phyloP scores from a whole-genome alignment of 805 yeast species.

The Aciculoconidium aculeatum region DNA sequence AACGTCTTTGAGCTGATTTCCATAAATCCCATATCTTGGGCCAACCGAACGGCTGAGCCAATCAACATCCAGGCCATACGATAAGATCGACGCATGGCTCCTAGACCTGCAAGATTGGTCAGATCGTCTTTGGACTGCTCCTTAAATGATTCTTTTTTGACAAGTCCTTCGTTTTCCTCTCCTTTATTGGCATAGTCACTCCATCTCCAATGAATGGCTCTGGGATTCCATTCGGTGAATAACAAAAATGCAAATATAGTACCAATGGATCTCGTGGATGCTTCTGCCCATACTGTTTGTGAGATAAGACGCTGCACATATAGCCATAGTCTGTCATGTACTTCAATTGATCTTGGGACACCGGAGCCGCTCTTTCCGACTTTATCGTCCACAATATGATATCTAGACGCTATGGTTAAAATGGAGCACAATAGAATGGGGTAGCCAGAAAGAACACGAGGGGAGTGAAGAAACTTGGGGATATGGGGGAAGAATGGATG shows the following conservation, averaged over 20 bases:
- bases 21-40: slow-evolving; percentile 81
- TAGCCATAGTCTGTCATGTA: slow-evolving; percentile 80
- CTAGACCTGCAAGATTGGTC: slow-evolving; percentile 59
- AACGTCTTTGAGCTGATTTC: slow-evolving; percentile 68
- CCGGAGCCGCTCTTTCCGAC: slow-evolving; percentile 13
- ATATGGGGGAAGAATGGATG: slow-evolving; percentile 89
- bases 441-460: slow-evolving; percentile 63
- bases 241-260: slow-evolving; percentile 79
- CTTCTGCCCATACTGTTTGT: slow-evolving; percentile 91
- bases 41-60: slow-evolving; percentile 80
- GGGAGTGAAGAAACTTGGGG: slow-evolving; percentile 65
- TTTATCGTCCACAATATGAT: slow-evolving; percentile 52
- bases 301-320: slow-evolving; percentile 77
- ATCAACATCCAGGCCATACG: slow-evolving; percentile 92
- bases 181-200: slow-evolving; percentile 70
- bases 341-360: slow-evolving; percentile 46
- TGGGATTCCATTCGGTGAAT: slow-evolving; percentile 92
- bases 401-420: slow-evolving; percentile 73
- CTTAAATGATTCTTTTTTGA: background rate
- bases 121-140: slow-evolving; percentile 24
- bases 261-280: slow-evolving; percentile 80
- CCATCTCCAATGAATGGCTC: slow-evolving; percentile 89
- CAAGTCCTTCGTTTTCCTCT: slow-evolving; percentile 29
- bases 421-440: slow-evolving; percentile 80
- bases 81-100: slow-evolving; percentile 81